phyloP scores from a whole-genome alignment of 2,329 filamentous ascomycete species.

The Fusarium buharicum region DNA sequence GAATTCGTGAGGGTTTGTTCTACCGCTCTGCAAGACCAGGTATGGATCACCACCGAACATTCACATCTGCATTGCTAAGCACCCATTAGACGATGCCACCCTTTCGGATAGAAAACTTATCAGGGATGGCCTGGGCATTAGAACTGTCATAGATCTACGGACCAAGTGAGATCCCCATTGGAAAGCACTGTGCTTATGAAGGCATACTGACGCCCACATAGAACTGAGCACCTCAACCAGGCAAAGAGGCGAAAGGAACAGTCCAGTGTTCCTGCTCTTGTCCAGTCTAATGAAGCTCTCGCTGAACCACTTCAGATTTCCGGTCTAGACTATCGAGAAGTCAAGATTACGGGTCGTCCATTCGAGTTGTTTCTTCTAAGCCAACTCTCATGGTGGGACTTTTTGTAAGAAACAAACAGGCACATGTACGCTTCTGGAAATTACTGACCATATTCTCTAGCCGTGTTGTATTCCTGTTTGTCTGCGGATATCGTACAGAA shows the following conservation, averaged over 20 bases:
- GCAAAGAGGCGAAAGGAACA: constrained; percentile 68
- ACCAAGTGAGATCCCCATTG: constrained; percentile 67
- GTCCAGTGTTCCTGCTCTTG: constrained; percentile 53
- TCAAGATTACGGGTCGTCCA: constrained; percentile 77
- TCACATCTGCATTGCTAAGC: constrained; percentile 17
- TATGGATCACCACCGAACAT: constrained; percentile 41
- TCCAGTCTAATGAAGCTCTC: constrained; percentile 58
- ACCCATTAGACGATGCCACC: constrained; percentile 74
- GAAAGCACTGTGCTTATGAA: background rate
- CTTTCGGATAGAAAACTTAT: constrained; percentile 70
- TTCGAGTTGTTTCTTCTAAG: constrained; percentile 76
- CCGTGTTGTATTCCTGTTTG: constrained; percentile 67
- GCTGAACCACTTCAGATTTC: constrained; percentile 70
- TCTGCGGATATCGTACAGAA: constrained; percentile 72
- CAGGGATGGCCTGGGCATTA: constrained; percentile 69
- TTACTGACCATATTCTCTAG: constrained; percentile 33
- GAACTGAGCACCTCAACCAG: constrained; percentile 78
- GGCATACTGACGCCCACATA: constrained; percentile 46
- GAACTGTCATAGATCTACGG: constrained; percentile 81
- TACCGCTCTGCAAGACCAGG: constrained; percentile 75
- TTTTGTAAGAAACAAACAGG: constrained; percentile 60
- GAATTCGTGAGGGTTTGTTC: constrained; percentile 70
- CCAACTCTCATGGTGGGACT: constrained; percentile 73
- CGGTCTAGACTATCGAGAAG: constrained; percentile 70
- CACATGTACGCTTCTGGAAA: background rate